Base-by-base conservation (phyloP, 805 yeast genomes). In the Sugiyamaella mastotermitis region DNA sequence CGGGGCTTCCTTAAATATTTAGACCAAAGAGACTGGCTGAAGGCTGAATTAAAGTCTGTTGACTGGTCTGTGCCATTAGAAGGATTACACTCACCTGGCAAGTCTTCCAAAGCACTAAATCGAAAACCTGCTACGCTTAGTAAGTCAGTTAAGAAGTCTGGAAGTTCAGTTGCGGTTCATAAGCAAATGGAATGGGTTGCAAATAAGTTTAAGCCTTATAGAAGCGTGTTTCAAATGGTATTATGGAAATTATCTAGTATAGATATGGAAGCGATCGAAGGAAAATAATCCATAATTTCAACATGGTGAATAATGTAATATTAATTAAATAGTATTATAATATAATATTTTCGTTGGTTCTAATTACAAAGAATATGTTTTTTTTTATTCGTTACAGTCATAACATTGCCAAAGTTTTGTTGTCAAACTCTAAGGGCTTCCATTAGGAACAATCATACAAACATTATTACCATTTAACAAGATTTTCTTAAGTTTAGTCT, bases 1-100 rank as follows among this genome's bases (percentile, higher is more conserved):
- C 65, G 94, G 45, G 97, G 97, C 0, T 73, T 80, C 42, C 72
- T 85, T 0, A 57, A 68, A 20, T 88, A 84, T 57, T 55, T 83
- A 66, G 68, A 31, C 62, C 47, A 43, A 6, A 49, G 59, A 8
- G 57, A 56, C 5, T 40, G 47, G 34, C 42, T 79, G 10, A 49
- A 72, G 6, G 51, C 61, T 26, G 68, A 69, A 33, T 56, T 76
- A 4, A 33, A 25, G 11, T 27, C 33, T 5, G 50, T 42, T 10
- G 53, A 52, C 26, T 47, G 49, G 46, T 43, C 57, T 3, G 20
- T 38, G 16, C 47, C 51, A n/a, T 21, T 45, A 26, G 43, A 40
- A 9, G 52, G 45, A 1, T 39, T 35, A 11, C 48, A 50, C 23
- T 45, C 58, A 1, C 57, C 59, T 3, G 64, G 62, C 9, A 57